Percentiles rank a stretch among this genome's conserved stretches.
Conservation (phyloP, 441 rosid species). For the Adansonia gregorii region DNA sequence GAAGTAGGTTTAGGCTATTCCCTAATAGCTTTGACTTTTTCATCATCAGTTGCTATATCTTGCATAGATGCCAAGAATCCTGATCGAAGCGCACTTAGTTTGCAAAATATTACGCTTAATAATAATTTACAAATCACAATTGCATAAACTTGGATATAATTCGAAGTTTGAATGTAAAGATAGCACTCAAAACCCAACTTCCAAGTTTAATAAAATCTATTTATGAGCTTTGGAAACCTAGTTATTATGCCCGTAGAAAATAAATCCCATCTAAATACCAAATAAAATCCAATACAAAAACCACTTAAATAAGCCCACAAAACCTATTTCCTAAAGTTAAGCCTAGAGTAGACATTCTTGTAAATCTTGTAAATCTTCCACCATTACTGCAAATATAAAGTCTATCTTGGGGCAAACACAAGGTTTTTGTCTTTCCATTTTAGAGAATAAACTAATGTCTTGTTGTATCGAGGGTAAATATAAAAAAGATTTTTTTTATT, state of each 20-base stretch:
- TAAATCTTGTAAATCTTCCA: not conserved
- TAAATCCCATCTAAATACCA: not conserved
- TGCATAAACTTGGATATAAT: not conserved
- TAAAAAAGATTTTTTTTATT: not conserved
- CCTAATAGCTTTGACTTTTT: not conserved
- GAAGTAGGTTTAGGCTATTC: not conserved
- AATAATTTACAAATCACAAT: not conserved
- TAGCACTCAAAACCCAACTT: not conserved
- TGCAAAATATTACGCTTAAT: not conserved
- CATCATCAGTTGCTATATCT: not conserved
- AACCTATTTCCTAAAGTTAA: not conserved
- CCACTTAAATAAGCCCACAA: not conserved
- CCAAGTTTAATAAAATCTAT: not conserved
- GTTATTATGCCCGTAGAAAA: not conserved
- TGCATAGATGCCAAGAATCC: not conserved
- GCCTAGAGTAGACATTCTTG: not conserved
- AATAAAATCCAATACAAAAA: not conserved
- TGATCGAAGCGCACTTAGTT: not conserved
- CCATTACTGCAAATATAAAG: not conserved
- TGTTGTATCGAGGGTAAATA: not conserved
- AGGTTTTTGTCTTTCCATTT: not conserved
- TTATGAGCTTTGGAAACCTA: not conserved
- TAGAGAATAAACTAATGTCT: not conserved
- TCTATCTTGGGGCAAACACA: not conserved
- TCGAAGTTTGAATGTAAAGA: not conserved